These are phyloP conservation scores for Fusarium anguioides DNA, from an alignment of 2,329 filamentous ascomycete genomes.

Conservation along the genomic window DNA sequence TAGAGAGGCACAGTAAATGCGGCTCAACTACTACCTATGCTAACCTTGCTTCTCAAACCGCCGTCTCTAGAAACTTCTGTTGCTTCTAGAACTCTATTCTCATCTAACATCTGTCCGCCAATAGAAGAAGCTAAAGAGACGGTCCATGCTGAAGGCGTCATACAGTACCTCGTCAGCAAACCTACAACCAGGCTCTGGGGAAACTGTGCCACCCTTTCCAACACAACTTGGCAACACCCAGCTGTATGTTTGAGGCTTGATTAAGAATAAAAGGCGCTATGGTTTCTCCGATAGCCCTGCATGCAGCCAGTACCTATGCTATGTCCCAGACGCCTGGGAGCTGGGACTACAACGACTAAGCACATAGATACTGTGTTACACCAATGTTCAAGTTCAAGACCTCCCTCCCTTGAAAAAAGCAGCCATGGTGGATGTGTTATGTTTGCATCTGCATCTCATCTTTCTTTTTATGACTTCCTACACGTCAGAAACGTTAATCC, in stretches of 20 bases:
- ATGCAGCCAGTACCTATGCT: constrained; percentile 11
- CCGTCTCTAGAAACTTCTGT: not conserved
- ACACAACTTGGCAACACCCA: constrained; percentile 5
- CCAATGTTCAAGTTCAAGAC: not conserved
- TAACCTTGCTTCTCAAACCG: too few species aligned
- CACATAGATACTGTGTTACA: not conserved
- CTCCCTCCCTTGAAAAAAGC: constrained; percentile 14
- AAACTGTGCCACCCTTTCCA: constrained; percentile 1
- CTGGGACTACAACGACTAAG: constrained; percentile 6
- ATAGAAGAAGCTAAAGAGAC: not conserved
- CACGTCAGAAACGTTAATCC: constrained; percentile 5
- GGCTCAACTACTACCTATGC: too few species aligned
- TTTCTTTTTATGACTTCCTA: not conserved
- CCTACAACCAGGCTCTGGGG: constrained; percentile 14
- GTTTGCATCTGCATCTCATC: constrained; percentile 10
- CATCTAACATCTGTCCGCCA: not conserved
- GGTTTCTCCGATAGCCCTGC: constrained; percentile 25
- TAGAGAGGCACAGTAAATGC: too few species aligned
- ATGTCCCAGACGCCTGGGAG: constrained; percentile 19
- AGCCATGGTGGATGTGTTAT: constrained; percentile 2
- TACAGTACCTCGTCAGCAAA: constrained; percentile 4
- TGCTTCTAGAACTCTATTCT: constrained; percentile 9
- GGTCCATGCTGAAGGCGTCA: not conserved
- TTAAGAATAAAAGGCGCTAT: constrained; percentile 4
- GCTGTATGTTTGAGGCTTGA: constrained; percentile 5